Evolutionary conservation across 1,284 basidiomycete genomes (phyloP), one percentile per base, ranked within the genome.

Genomic region (Ustilago vetiveriae): DNA sequence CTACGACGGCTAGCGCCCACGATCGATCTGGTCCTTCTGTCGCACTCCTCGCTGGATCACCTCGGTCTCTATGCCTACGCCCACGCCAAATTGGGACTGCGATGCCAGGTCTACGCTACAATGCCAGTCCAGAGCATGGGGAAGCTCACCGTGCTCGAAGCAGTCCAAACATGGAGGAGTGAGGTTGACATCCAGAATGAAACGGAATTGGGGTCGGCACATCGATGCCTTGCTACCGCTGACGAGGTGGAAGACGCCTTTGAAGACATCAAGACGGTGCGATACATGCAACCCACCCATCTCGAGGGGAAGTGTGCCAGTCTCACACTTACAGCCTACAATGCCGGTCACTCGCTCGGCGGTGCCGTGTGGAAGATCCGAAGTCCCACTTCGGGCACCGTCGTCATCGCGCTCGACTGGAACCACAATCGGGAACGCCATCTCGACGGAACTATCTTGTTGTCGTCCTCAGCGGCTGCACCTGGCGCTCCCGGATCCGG

Each of bases 361-460:
- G 96, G 95, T 44, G 94, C 94, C 3, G 91, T 99, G 69, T 98
- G 94, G 94, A 98, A 98, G 82, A 90, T 99, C 60, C 90, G 96
- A 33, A 97, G 94, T 1, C 94, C 96, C 2, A 94, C 93, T 0
- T 92, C 92, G 8, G 95, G 94, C 7, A 98, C 96, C 3, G 90
- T 98, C 17, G 85, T 98, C 26, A 96, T 98, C 81, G 95, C 94
- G 11, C 92, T 98, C 17, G 89, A 95, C 74, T 88, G 98, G 85
- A 98, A 98, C 82, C 96, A 99, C 82, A 94, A 94, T 86, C 88
- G 89, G 56, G 96, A 99, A 82, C 88, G 94, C 30, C 96, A 98
- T 84, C 85, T 99, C 24, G 94, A 98, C 71, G 94, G 94, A 33
- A 96, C 95, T 3, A 91, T 96, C 14, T 49, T 82, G 21, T 58